Evolutionary conservation across 2,329 filamentous ascomycete genomes (phyloP), one percentile per base, ranked within the genome.

Genomic region (Cordyceps cateniannulata): DNA sequence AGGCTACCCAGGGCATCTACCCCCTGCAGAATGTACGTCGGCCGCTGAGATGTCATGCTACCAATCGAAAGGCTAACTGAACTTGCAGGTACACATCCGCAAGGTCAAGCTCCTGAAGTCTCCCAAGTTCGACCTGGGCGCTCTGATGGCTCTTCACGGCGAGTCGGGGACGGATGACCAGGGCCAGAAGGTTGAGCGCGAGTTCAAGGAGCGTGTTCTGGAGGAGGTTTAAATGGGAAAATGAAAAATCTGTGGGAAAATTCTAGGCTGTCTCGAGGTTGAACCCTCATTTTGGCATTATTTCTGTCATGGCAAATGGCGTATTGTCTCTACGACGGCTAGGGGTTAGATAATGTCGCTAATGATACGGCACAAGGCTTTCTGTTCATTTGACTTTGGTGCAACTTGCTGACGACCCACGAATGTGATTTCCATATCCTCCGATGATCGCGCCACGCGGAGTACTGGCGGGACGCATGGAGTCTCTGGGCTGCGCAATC

Each of bases 81-180:
- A 81, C 67, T 62, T 16, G 3, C 61, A 98, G 93, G 93, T 98
- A 75, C 95, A 99, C 85, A 96, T 99, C 81, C 93, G 95, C 81
- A 99, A 99, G 88, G 93, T 99, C 75, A 99, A 99, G 89, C 90
- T 99, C 71, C 85, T 99, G 72, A 99, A 99, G 89, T 80, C 88
- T 69, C 95, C 95, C 76, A 99, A 99, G 86, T 98, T 99, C 84
- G 95, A 99, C 77, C 89, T 99, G 69, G 95, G 95, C 80, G 89
- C 91, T 72, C 87, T 99, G 71, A 89, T 99, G 79, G 89, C 89
- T 79, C 89, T 99, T 73, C 95, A 99, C 84, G 95, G 95, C 81
- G 95, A 99, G 86, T 96, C 93, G 66, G 88, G 86, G 75, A 93
- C 91, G 72, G 93, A 98, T 77, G 95, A 99, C 81, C 87, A 92